These are phyloP conservation scores for Sugiyamaella castrensis DNA, from an alignment of 1,139 yeast species.

Conservation along the genomic window DNA sequence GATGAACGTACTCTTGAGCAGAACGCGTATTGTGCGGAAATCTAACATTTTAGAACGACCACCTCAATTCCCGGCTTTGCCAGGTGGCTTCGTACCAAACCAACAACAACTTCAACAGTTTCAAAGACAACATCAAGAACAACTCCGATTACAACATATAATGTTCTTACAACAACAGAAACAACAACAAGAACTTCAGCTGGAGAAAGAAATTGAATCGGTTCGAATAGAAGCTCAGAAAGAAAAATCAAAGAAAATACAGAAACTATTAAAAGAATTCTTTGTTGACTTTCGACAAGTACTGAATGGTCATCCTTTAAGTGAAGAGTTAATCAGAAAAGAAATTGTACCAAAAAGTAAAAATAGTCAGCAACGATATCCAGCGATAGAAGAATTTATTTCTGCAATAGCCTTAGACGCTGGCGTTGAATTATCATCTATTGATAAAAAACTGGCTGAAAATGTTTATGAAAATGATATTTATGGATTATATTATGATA, in stretches of 20 bases:
- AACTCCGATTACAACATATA: constrained; percentile 8
- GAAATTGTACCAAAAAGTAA: too few species aligned
- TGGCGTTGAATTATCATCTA: constrained; percentile 7
- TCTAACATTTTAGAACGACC: not conserved
- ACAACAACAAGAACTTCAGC: constrained; percentile 2
- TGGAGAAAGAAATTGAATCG: constrained; percentile 3
- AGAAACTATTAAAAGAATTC: constrained; percentile 5
- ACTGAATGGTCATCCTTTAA: not conserved
- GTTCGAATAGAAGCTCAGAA: not conserved
- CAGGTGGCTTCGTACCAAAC: constrained; percentile 8
- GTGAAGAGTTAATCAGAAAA: too few species aligned
- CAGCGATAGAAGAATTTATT: not conserved
- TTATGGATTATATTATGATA: constrained; percentile 59
- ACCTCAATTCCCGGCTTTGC: constrained; percentile 6
- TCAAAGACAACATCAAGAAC: constrained; percentile 10
- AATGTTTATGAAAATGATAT: constrained; percentile 19
- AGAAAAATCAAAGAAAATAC: not conserved
- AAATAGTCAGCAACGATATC: not conserved
- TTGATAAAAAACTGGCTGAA: constrained; percentile 17
- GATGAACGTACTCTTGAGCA: too few species aligned
- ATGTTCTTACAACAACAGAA: constrained; percentile 9
- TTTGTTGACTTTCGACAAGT: constrained; percentile 3
- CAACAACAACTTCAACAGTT: constrained; percentile 8
- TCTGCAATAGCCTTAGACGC: not conserved
- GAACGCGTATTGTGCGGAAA: too few species aligned